Evolutionary conservation across 2,329 filamentous ascomycete species (phyloP).

Genomic region (Fusarium xylarioides): DNA sequence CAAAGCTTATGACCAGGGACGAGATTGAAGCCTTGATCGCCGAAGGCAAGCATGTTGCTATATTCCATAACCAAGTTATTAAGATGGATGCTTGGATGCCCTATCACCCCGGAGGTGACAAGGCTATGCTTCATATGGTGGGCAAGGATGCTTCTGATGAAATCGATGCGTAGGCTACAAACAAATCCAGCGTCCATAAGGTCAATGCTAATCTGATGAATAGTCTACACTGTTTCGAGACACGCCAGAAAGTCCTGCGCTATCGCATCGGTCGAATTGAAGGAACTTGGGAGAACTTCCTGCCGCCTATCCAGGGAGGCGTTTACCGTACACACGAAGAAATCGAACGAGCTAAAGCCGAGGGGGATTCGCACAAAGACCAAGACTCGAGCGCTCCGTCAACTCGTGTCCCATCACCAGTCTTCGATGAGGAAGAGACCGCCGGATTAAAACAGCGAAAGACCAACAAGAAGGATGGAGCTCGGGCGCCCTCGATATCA

Average conservation of each 20-base stretch:
- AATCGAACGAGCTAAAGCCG: slow-evolving; percentile 43
- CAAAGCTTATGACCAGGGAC: slow-evolving; percentile 51
- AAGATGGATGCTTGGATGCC: slow-evolving; percentile 89
- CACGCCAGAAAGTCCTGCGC: slow-evolving; percentile 77
- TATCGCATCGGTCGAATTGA: slow-evolving; percentile 87
- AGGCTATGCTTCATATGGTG: slow-evolving; percentile 92
- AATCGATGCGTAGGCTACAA: slow-evolving; percentile 76
- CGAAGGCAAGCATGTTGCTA: slow-evolving; percentile 79
- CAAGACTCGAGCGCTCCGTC: slow-evolving; percentile 56
- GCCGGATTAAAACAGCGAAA: slow-evolving; percentile 45
- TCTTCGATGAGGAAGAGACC: slow-evolving; percentile 57
- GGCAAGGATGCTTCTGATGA: slow-evolving; percentile 95
- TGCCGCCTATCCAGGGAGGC: slow-evolving; percentile 92
- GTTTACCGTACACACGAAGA: slow-evolving; percentile 66
- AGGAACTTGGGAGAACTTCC: slow-evolving; percentile 85
- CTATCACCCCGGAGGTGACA: slow-evolving; percentile 92
- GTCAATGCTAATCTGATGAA: slow-evolving; percentile 8
- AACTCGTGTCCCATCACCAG: slow-evolving; percentile 62
- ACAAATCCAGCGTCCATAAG: not conserved
- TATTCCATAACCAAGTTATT: slow-evolving; percentile 82
- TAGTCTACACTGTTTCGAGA: slow-evolving; percentile 84
- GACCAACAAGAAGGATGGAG: slow-evolving; percentile 17
- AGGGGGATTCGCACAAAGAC: slow-evolving; percentile 29
- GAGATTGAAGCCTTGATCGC: slow-evolving; percentile 79
- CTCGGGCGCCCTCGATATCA: slow-evolving; percentile 62